Base-by-base conservation (phyloP, 768 basidiomycete species). In the Coprinopsis sp. region DNA sequence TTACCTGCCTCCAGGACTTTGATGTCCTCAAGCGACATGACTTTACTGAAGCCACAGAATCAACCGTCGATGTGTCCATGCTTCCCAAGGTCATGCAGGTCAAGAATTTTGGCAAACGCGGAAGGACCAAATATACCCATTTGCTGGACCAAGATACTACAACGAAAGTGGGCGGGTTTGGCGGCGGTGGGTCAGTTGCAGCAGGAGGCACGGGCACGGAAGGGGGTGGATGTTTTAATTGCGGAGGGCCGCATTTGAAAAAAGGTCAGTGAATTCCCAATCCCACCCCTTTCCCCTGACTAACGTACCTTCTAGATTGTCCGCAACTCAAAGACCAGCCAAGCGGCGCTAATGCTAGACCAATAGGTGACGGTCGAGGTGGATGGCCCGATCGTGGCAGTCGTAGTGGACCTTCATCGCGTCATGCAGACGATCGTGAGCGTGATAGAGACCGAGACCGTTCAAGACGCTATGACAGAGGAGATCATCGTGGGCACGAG, bases 11-110 rank as follows among this genome's bases (percentile, higher is more conserved):
- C 19, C 36, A 63, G 92, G 95, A 97, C 63, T 81, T 83, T 46
- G 92, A 95, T 40, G 80, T 98, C 51, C 80, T 98, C 54, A 73
- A 73, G 57, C 70, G 77, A 54, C 89, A 80, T 60, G 92, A 98
- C 65, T 97, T 71, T 61, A 93, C 91, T 0, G 90, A 90, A 59
- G 87, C 90, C 13, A 95, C 92, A 2, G 84, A 84, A 60, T 91
- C 88, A 18, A 87, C 90, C 0, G 61, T 95, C 49, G 95, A 98
- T 58, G 79, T 98, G 28, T 84, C 90, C 1, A 52, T 91, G 53
- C 74, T 99, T 24, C 96, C 96, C 7, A 81, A 90, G 68, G 87
- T 96, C 47, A 95, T 98, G 94, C 96, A 98, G 68, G 91, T 94
- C 58, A 84, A 82, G 64, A 84, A 97, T 68, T 97, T 94, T 59